These are phyloP conservation scores for Ophiorrhiza pumila DNA, from an alignment of 257 asterid species.

Conservation along the genomic window DNA sequence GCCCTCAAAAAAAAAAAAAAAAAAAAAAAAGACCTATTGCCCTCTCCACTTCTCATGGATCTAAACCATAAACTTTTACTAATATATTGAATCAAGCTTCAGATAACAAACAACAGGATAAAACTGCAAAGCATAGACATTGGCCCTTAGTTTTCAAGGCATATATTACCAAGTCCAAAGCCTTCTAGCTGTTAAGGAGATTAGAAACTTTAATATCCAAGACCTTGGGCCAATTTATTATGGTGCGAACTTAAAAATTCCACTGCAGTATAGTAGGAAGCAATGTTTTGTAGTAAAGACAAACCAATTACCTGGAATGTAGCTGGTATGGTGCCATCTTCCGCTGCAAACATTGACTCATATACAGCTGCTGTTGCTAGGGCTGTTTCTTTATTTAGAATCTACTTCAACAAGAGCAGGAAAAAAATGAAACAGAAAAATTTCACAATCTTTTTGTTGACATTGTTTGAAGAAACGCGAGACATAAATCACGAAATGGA, in stretches of 20 bases:
- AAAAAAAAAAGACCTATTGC: background rate
- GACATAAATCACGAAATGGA: conserved; percentile 1
- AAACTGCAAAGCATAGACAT: background rate
- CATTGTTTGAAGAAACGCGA: background rate
- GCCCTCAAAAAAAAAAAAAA: background rate
- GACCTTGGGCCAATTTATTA: background rate
- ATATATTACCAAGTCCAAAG: background rate
- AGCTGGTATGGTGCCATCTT: conserved; percentile 92
- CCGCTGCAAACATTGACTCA: conserved; percentile 91
- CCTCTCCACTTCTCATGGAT: background rate
- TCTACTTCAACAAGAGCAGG: conserved; percentile 36
- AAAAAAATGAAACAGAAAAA: background rate
- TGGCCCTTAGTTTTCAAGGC: background rate
- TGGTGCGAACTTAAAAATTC: background rate
- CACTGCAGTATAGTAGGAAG: background rate
- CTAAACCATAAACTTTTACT: too few species aligned
- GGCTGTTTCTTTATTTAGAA: conserved; percentile 85
- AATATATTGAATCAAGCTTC: too few species aligned
- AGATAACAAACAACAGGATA: too few species aligned
- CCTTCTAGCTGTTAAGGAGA: background rate
- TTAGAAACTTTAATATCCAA: background rate
- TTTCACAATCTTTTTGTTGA: background rate
- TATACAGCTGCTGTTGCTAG: conserved; percentile 89
- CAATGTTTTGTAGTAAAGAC: background rate
- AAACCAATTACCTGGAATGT: conserved; percentile 69